A percentile compares a stretch with the other conserved stretches of the same genome.
Conservation (phyloP, 1,284 basidiomycete species). For the Microbotryum saponariae region DNA sequence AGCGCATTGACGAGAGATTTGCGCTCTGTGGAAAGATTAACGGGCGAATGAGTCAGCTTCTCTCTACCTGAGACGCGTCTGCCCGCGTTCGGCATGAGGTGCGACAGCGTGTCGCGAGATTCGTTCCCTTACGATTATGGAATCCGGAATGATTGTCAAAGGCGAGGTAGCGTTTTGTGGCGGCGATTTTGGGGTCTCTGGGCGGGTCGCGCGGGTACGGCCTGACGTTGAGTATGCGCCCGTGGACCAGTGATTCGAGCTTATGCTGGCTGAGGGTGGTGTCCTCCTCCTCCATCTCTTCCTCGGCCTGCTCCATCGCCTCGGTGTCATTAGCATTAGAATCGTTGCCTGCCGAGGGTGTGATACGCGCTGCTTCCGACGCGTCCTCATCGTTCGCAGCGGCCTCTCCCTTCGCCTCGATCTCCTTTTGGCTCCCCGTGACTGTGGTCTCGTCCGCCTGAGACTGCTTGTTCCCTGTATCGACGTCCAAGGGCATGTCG, state of each 20-base stretch:
- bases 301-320: background rate
- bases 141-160: slow-evolving; percentile 28
- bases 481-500: no score
- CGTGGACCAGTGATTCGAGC: background rate
- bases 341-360: background rate
- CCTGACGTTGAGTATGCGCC: slow-evolving; percentile 7
- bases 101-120: no score
- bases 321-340: no score
- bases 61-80: background rate
- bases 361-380: background rate
- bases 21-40: slow-evolving; percentile 5
- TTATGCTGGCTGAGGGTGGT: background rate
- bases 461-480: no score
- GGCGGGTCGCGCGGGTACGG: slow-evolving; percentile 5
- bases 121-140: slow-evolving; percentile 13
- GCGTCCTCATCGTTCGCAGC: background rate
- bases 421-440: background rate
- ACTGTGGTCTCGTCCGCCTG: background rate
- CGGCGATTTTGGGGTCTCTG: background rate
- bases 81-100: background rate
- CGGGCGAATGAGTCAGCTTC: background rate
- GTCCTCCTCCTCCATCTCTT: background rate
- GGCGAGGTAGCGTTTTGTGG: slow-evolving; percentile 10
- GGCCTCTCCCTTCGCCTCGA: background rate
- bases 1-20: slow-evolving; percentile 29